Conservation (phyloP, 2,329 filamentous ascomycete genomes). For the Mycogone perniciosa region DNA sequence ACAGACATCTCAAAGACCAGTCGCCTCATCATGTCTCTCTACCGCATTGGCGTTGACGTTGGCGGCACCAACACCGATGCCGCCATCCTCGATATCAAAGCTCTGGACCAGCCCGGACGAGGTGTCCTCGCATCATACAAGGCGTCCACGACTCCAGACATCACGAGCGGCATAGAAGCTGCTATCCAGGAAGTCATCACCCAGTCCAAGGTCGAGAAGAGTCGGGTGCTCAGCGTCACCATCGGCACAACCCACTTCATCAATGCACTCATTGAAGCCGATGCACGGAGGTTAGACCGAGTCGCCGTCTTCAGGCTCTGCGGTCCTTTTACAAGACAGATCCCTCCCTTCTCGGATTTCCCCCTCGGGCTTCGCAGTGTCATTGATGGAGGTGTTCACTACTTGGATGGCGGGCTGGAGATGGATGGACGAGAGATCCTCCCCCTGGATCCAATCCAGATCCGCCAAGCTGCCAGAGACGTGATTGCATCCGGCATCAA, state of each 20-base stretch:
- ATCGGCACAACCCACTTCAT: conserved; percentile 47
- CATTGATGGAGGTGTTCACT: conserved; percentile 35
- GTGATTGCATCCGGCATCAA: conserved; percentile 32
- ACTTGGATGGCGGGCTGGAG: conserved; percentile 41
- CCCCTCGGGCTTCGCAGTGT: conserved; percentile 34
- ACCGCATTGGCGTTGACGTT: conserved; percentile 39
- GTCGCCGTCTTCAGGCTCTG: conserved; percentile 42
- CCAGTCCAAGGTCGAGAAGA: conserved; percentile 30
- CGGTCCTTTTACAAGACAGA: conserved; percentile 37
- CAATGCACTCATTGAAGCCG: conserved; percentile 42
- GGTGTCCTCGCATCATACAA: conserved; percentile 43
- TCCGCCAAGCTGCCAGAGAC: conserved; percentile 26
- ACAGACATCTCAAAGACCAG: neutral
- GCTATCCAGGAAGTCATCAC: conserved; percentile 39
- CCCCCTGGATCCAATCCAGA: conserved; percentile 30
- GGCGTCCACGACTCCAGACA: conserved; percentile 43
- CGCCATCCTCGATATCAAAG: conserved; percentile 38
- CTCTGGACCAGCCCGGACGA: conserved; percentile 27
- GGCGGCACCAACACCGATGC: conserved; percentile 39
- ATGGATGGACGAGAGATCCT: conserved; percentile 42
- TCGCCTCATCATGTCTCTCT: conserved; percentile 27
- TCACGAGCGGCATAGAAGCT: conserved; percentile 41
- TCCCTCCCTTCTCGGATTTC: conserved; percentile 42
- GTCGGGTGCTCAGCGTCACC: conserved; percentile 39
- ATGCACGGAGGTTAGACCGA: conserved; percentile 34